Evolutionary conservation across 768 basidiomycete genomes (phyloP).

Genomic region (Lyophyllum semitale): DNA sequence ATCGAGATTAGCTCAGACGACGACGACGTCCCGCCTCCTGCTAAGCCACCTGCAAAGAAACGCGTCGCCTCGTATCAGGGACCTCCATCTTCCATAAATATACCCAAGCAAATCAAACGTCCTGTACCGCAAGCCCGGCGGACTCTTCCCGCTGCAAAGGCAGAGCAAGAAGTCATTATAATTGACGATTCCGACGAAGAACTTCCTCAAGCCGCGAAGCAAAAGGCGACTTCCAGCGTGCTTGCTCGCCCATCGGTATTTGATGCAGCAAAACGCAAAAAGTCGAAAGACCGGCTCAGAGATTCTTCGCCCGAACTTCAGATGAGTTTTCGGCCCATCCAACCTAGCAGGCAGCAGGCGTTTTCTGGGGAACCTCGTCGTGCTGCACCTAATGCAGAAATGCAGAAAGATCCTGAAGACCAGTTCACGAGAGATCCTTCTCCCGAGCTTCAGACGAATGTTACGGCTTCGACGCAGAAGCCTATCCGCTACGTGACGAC

Average conservation of each 20-base stretch:
- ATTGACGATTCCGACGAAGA: conserved; percentile 11
- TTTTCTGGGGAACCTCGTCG: too few species aligned
- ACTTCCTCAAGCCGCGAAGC: background rate
- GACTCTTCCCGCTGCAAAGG: background rate
- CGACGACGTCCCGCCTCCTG: background rate
- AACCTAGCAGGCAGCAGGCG: too few species aligned
- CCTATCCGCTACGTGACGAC: background rate
- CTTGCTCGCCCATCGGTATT: background rate
- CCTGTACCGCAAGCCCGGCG: background rate
- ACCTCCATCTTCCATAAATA: conserved; percentile 6
- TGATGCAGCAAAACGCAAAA: too few species aligned
- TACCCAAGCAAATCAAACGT: background rate
- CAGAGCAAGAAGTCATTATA: background rate
- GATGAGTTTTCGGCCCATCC: too few species aligned
- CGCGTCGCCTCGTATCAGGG: background rate
- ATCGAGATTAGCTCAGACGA: conserved; percentile 14
- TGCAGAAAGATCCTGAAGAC: background rate
- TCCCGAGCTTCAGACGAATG: background rate
- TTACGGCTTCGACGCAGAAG: background rate
- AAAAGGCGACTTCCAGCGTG: background rate
- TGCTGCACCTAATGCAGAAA: background rate
- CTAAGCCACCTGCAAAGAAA: background rate
- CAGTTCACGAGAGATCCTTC: background rate
- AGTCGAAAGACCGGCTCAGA: too few species aligned
- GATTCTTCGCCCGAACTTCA: too few species aligned